These are phyloP conservation scores for Haberlea rhodopensis DNA, from an alignment of 257 asterid species.

Conservation along the genomic window DNA sequence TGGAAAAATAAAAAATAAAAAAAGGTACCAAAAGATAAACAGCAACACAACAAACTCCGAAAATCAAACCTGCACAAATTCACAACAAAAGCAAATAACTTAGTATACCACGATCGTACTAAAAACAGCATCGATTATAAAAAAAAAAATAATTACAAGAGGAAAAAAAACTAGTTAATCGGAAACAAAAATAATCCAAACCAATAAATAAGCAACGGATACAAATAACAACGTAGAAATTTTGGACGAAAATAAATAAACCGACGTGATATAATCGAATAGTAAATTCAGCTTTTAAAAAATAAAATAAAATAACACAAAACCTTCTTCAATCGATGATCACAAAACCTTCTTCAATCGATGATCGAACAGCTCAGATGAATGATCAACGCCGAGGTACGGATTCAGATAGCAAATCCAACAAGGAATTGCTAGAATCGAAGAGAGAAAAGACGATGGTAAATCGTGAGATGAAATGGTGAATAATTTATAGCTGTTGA, in stretches of 20 bases:
- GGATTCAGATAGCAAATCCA: neutral
- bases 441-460: neutral
- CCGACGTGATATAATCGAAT: neutral
- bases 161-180: neutral
- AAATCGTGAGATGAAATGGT: neutral
- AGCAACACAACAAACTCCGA: neutral
- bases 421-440: neutral
- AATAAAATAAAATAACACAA: neutral
- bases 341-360: conserved; percentile 8
- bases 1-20: too few relatives aligned
- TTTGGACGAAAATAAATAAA: neutral
- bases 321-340: conserved; percentile 19
- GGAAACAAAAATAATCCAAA: neutral
- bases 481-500: too few relatives aligned
- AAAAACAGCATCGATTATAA: too few relatives aligned
- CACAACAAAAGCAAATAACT: neutral
- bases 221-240: neutral
- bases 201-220: conserved; percentile 1
- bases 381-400: conserved; percentile 17
- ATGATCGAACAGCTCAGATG: conserved; percentile 20
- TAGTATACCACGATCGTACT: neutral
- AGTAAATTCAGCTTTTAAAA: neutral
- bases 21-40: neutral
- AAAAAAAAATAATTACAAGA: neutral
- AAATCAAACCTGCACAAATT: neutral